Evolutionary conservation across 2,329 filamentous ascomycete genomes (phyloP).

Genomic region (Penicillium sp.): DNA sequence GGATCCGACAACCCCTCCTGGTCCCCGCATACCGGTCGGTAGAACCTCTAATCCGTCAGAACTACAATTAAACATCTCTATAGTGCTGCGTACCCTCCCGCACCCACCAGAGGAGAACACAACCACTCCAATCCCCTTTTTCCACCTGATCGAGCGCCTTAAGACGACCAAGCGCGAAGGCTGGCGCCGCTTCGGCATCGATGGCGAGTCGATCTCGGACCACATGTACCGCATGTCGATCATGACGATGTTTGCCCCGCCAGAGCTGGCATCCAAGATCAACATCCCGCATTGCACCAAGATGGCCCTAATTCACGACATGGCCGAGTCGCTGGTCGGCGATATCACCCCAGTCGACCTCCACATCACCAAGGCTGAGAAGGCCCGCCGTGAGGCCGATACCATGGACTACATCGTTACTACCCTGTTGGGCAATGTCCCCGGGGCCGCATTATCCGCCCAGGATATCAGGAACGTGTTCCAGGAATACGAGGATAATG

Average conservation of each 20-base stretch:
- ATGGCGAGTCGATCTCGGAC: constrained; percentile 86
- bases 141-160: constrained; percentile 86
- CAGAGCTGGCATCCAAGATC: constrained; percentile 64
- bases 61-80: neutral
- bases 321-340: constrained; percentile 91
- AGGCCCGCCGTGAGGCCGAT: constrained; percentile 75
- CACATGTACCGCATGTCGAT: constrained; percentile 99
- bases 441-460: constrained; percentile 62
- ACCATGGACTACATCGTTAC: constrained; percentile 89
- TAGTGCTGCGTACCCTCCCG: constrained; percentile 62
- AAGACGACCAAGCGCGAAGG: constrained; percentile 97
- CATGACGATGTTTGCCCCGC: constrained; percentile 85
- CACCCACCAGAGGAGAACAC: constrained; percentile 58
- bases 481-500: constrained; percentile 89
- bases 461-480: constrained; percentile 72
- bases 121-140: constrained; percentile 78
- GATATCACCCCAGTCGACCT: constrained; percentile 90
- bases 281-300: constrained; percentile 81
- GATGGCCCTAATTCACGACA: constrained; percentile 96
- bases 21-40: constrained; percentile 36
- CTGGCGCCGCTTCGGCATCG: constrained; percentile 83
- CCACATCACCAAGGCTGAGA: constrained; percentile 76
- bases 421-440: constrained; percentile 66
- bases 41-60: neutral
- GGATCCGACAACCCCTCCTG: constrained; percentile 31